A percentile compares a stretch with the other conserved stretches of the same genome.
These are phyloP conservation scores for Lasiodiplodia citricola DNA, from an alignment of 2,329 filamentous ascomycete species.

Conservation along the genomic window DNA sequence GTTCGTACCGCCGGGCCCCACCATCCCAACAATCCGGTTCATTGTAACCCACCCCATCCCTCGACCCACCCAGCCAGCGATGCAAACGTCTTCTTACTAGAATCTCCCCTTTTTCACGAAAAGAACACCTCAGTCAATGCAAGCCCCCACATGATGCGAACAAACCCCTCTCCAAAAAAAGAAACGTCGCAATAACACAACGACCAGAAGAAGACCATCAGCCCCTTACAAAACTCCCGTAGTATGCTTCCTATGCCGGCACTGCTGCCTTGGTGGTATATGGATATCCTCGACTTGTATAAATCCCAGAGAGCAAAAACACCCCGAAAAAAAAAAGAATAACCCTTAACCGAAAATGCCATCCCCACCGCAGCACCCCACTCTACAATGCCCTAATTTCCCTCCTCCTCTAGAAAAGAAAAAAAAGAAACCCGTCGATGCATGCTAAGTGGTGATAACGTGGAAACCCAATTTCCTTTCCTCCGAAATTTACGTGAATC, in stretches of 20 bases:
- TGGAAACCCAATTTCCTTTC: neutral
- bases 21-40: neutral
- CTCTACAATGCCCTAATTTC: neutral
- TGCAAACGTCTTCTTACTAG: neutral
- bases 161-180: neutral
- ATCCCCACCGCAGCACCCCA: neutral
- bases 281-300: slow-evolving; percentile 12
- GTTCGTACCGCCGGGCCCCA: no score
- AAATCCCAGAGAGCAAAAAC: neutral
- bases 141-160: neutral
- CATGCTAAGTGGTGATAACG: neutral
- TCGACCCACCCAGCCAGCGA: neutral
- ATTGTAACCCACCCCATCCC: neutral
- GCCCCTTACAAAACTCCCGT: slow-evolving; percentile 8
- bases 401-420: neutral
- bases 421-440: neutral
- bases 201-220: neutral
- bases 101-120: neutral
- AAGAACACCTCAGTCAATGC: neutral
- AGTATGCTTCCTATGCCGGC: slow-evolving; percentile 20
- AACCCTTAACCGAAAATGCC: neutral
- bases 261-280: slow-evolving; percentile 17
- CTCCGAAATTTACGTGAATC: slow-evolving; percentile 37
- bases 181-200: neutral
- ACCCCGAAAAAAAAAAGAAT: neutral